A percentile compares a stretch with the other conserved stretches of the same genome.
Evolutionary conservation across 2,329 filamentous ascomycete species (phyloP).

Genomic region (Curvularia spicifera): DNA sequence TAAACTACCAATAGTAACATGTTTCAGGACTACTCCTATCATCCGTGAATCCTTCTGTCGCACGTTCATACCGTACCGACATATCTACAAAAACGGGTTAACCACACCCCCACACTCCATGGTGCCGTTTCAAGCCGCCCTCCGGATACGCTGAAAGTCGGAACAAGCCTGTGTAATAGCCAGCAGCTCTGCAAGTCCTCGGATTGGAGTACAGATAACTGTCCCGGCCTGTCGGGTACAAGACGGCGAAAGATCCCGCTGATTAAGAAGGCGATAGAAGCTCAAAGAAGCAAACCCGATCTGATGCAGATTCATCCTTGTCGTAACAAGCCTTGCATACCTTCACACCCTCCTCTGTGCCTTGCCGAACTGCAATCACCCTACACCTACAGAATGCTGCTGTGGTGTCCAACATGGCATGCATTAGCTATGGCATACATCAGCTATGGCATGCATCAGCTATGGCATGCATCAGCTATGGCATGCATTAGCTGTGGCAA

Average conservation of each 20-base stretch:
- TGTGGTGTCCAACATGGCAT: not conserved
- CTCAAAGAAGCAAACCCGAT: slow-evolving; percentile 57
- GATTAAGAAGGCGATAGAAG: slow-evolving; percentile 54
- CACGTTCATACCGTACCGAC: not conserved
- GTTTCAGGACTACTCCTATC: not conserved
- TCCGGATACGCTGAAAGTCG: not conserved
- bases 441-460: too few species aligned
- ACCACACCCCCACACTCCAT: not conserved
- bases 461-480: not conserved
- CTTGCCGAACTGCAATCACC: not conserved
- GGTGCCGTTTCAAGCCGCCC: not conserved
- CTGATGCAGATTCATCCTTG: slow-evolving; percentile 33
- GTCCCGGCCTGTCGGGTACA: slow-evolving; percentile 56
- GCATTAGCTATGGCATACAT: not conserved
- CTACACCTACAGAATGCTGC: not conserved
- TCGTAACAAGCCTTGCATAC: slow-evolving; percentile 63
- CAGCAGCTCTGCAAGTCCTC: not conserved
- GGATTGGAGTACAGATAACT: slow-evolving; percentile 55
- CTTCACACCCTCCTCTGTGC: slow-evolving; percentile 60
- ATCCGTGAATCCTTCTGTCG: not conserved
- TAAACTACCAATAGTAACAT: not conserved
- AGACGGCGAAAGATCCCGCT: slow-evolving; percentile 60
- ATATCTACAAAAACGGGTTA: slow-evolving; percentile 2
- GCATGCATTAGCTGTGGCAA: not conserved
- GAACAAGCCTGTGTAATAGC: not conserved